A percentile compares a stretch with the other conserved stretches of the same genome.
Evolutionary conservation across 371 early-diverging fungal species (phyloP).

Genomic region (Coemansia sp.): DNA sequence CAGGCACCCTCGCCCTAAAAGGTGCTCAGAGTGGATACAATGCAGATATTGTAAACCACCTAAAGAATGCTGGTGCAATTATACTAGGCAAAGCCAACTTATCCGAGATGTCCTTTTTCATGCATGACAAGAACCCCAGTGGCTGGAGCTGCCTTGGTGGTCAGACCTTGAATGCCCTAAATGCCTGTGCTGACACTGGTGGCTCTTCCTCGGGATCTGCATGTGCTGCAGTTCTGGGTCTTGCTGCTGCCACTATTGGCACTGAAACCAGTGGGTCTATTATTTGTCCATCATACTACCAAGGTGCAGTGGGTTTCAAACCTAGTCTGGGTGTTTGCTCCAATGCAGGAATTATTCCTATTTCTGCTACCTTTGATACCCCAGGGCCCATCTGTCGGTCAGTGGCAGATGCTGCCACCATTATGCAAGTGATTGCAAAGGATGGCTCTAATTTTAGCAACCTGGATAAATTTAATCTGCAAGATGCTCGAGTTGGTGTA

Average conservation of each 20-base stretch:
- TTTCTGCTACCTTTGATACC: conserved; percentile 8
- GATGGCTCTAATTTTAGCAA: too few relatives aligned
- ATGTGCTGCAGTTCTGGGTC: conserved; percentile 8
- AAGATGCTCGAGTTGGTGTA: too few relatives aligned
- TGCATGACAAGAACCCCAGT: not conserved
- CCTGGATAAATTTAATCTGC: too few relatives aligned
- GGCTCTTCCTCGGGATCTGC: conserved; percentile 13
- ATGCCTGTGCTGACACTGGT: conserved; percentile 3
- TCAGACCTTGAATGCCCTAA: conserved; percentile 8
- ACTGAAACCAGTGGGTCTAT: conserved; percentile 10
- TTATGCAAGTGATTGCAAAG: too few relatives aligned
- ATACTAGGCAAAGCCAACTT: conserved; percentile 5
- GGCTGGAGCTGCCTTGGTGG: conserved; percentile 15
- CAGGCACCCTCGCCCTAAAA: conserved; percentile 7
- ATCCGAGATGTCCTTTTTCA: conserved; percentile 2
- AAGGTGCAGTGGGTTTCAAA: conserved; percentile 6
- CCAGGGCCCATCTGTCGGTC: conserved; percentile 6
- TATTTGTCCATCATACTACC: conserved; percentile 1
- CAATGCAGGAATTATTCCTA: conserved; percentile 10
- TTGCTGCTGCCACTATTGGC: conserved; percentile 1
- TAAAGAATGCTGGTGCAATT: conserved; percentile 2
- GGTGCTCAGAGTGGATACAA: conserved; percentile 4
- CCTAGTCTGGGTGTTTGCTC: conserved; percentile 8
- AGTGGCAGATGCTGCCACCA: conserved; percentile 1
- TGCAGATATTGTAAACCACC: conserved; percentile 3